Base-by-base conservation (phyloP, 345 rosid genomes). In the Conringia planisiliqua region DNA sequence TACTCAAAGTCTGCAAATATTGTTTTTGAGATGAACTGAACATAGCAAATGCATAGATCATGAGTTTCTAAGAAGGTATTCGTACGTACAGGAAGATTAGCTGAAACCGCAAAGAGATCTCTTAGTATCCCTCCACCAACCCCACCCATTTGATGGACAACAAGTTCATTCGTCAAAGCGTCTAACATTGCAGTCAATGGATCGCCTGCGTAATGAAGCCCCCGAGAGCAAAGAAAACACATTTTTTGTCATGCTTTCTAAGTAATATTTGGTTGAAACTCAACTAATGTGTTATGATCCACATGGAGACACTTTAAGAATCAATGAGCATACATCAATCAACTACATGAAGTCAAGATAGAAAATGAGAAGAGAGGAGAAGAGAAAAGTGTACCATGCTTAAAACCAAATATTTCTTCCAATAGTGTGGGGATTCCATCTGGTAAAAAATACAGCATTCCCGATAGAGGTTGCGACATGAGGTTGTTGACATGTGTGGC, bases 1-100 rank as follows among this genome's bases (percentile, higher is more conserved):
- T 82, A 50, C 77, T 71, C 42, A 87, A 68, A 68, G 84, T 83
- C 98, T 94, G 87, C 42, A 64, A 40, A 46, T 59, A 62, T 61
- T 9, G 1, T 16, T n/a, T 27, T 40, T n/a, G 11, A 42, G 36
- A 6, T 42, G 6, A 42, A 39, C 27, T 16, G 30, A 30, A 55
- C 1, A 57, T 3, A 0, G 8, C 35, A 32, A 32, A 32, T 32
- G 35, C 35, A 32, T n/a, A 29, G 32, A 51, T 10, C 56, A 22
- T 51, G 57, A 51, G 32, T 51, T 24, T 24, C 30, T 50, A 51
- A 51, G 29, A 54, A 54, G 18, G 5, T 22, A 38, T 9, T 24
- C 73, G 76, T 81, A 84, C 73, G 76, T 81, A 84, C 88, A 32
- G 79, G 70, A 29, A 81, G 76, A 68, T 79, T 65, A 57, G 81